phyloP scores from a whole-genome alignment of 371 early-diverging fungal species.

The Pancytospora philotis region DNA sequence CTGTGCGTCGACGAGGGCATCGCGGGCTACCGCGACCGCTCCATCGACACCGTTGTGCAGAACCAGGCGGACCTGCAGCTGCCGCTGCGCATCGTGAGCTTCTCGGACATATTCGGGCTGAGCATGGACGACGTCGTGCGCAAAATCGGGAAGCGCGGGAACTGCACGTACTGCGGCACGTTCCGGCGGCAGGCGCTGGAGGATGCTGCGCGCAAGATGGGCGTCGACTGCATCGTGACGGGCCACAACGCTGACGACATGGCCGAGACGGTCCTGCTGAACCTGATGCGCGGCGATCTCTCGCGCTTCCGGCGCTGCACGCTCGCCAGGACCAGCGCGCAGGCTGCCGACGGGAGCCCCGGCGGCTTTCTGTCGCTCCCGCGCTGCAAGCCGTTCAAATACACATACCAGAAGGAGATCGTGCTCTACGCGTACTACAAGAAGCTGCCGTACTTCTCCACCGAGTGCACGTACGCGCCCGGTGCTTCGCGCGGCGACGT shows the following conservation, averaged over 20 bases:
- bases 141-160: slow-evolving; percentile 79
- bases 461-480: slow-evolving; percentile 96
- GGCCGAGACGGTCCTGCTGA: slow-evolving; percentile 97
- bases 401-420: slow-evolving; percentile 97
- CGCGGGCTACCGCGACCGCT: slow-evolving; percentile 92
- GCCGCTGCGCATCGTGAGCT: slow-evolving; percentile 81
- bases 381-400: slow-evolving; percentile 92
- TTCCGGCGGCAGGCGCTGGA: slow-evolving; percentile 95
- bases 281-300: slow-evolving; percentile 89
- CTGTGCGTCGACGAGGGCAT: slow-evolving; percentile 98
- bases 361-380: slow-evolving; percentile 52
- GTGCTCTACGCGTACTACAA: slow-evolving; percentile 98
- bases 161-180: slow-evolving; percentile 97
- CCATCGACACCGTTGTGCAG: slow-evolving; percentile 85
- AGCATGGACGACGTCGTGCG: slow-evolving; percentile 90
- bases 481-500: slow-evolving; percentile 92
- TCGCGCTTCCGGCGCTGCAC: slow-evolving; percentile 84
- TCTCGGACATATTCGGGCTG: slow-evolving; percentile 81
- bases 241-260: slow-evolving; percentile 99
- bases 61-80: slow-evolving; percentile 81
- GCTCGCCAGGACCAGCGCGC: slow-evolving; percentile 69
- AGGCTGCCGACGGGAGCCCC: slow-evolving; percentile 48
- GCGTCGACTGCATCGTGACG: slow-evolving; percentile 85
- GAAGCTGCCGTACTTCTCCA: slow-evolving; percentile 92
- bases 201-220: slow-evolving; percentile 76